Conservation (phyloP, 176 grass and related monocot genomes). For the Eragrostis curvula region DNA sequence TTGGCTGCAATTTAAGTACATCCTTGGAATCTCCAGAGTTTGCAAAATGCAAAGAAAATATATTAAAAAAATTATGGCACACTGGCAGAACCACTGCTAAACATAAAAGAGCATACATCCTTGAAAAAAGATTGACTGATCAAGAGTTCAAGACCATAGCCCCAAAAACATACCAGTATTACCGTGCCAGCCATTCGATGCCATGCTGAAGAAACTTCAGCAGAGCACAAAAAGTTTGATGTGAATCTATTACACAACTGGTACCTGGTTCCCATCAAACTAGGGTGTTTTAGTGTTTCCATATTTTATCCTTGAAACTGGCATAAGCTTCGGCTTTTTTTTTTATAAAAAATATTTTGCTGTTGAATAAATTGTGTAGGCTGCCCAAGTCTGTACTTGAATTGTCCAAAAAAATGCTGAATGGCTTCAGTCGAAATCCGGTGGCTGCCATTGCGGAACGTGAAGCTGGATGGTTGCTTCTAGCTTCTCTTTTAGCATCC, state of each 20-base stretch:
- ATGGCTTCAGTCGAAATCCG: constrained; percentile 82
- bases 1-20: neutral
- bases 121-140: neutral
- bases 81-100: neutral
- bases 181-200: neutral
- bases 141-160: neutral
- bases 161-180: neutral
- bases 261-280: neutral
- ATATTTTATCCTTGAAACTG: neutral
- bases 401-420: constrained; percentile 90
- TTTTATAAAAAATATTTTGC: neutral
- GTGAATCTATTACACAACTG: neutral
- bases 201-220: neutral
- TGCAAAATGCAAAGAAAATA: neutral
- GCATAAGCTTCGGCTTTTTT: neutral
- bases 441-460: constrained; percentile 72
- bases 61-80: neutral
- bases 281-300: neutral
- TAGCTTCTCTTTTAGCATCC: constrained; percentile 90
- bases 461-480: constrained; percentile 94
- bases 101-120: neutral
- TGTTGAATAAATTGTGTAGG: constrained; percentile 50
- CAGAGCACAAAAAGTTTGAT: neutral
- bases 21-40: neutral
- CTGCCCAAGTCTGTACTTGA: constrained; percentile 93